These are phyloP conservation scores for Paecilomyces formosus DNA, from an alignment of 2,329 filamentous ascomycete species.

Conservation along the genomic window DNA sequence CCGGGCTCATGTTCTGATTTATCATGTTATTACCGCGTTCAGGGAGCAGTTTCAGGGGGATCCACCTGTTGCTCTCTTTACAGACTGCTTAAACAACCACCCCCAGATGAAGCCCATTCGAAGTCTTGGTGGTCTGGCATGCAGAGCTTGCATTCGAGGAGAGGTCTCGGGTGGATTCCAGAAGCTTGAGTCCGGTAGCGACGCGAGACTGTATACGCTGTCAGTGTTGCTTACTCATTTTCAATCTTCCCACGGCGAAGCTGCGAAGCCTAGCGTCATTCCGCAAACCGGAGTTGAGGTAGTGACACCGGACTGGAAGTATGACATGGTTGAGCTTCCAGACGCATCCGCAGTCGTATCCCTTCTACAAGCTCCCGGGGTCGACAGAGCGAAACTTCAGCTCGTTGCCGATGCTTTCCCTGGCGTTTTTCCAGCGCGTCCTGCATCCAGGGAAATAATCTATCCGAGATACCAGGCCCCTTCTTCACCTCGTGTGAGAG, in stretches of 20 bases:
- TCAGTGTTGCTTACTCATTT: conserved; percentile 29
- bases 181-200: conserved; percentile 7
- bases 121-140: conserved; percentile 48
- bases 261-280: conserved; percentile 10
- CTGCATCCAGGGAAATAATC: conserved; percentile 5
- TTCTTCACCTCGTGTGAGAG: background rate
- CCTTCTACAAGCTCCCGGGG: conserved; percentile 46
- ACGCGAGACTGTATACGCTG: conserved; percentile 20
- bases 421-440: conserved; percentile 25
- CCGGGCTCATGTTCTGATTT: conserved; percentile 56
- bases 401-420: conserved; percentile 47
- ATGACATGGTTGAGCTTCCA: conserved; percentile 55
- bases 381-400: conserved; percentile 49
- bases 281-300: conserved; percentile 14
- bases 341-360: conserved; percentile 25
- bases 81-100: conserved; percentile 50
- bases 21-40: conserved; percentile 55
- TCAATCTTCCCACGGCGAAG: conserved; percentile 28
- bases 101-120: conserved; percentile 52
- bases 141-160: conserved; percentile 43
- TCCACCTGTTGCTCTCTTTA: conserved; percentile 52
- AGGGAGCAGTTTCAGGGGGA: conserved; percentile 50
- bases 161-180: background rate
- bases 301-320: conserved; percentile 46
- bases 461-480: conserved; percentile 1